A percentile compares a stretch with the other conserved stretches of the same genome.
Conservation (phyloP, 1,284 basidiomycete species). For the Pyrrhoderma lamaoense region DNA sequence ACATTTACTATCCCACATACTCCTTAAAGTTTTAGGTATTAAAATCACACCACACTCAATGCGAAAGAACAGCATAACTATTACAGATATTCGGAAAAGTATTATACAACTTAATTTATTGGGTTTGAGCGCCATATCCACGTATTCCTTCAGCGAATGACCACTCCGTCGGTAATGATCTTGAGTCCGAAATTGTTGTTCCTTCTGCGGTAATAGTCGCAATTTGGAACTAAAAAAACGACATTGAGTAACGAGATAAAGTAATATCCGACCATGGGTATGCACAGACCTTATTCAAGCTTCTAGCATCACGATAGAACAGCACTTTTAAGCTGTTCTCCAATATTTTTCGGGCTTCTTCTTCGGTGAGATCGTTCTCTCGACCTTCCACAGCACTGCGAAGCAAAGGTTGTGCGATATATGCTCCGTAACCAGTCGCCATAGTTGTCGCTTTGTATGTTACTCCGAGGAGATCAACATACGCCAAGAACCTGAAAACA, state of each 20-base stretch:
- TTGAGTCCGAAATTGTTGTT: constrained; percentile 75
- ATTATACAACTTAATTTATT: constrained; percentile 31
- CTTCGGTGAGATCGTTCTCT: constrained; percentile 70
- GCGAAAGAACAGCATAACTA: no score
- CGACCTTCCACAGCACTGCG: constrained; percentile 84
- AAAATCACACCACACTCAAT: no score
- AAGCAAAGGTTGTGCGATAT: constrained; percentile 90
- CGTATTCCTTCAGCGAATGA: constrained; percentile 87
- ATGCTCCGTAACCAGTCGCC: constrained; percentile 93
- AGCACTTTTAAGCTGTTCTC: constrained; percentile 90
- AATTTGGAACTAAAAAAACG: constrained; percentile 78
- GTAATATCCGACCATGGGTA: constrained; percentile 21
- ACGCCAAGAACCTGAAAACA: constrained; percentile 73
- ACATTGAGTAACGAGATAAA: not conserved
- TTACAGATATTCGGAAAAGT: not conserved
- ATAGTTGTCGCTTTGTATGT: constrained; percentile 94
- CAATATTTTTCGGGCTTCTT: constrained; percentile 75
- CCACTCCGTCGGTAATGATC: constrained; percentile 78
- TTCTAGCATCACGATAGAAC: constrained; percentile 95
- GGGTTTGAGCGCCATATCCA: constrained; percentile 74
- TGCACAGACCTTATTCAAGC: constrained; percentile 78
- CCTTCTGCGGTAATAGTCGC: constrained; percentile 82
- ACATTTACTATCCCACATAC: no score
- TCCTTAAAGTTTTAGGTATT: no score
- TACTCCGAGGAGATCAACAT: constrained; percentile 94